Base-by-base conservation (phyloP, 2,329 filamentous ascomycete genomes). In the Pseudonectria foliicola region DNA sequence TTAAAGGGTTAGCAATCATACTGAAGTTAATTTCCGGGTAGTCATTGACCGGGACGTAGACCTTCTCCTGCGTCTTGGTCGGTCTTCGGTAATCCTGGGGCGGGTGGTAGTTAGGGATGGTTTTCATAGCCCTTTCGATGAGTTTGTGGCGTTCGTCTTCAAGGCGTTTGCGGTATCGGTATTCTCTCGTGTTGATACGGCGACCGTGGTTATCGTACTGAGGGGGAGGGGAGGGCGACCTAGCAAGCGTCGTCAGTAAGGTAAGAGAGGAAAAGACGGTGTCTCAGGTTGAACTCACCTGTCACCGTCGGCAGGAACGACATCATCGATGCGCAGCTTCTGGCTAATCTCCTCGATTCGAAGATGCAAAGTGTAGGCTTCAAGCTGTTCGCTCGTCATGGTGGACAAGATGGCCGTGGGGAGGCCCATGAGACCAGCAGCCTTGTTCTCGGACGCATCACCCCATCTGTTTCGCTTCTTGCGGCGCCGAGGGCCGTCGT, bases 21-120 rank as follows among this genome's bases (percentile, higher is more conserved):
- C 92, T 98, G 87, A 98, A 98, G 83, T 98, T 98, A 82, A 98
- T 96, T 68, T 98, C 92, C 75, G 92, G 92, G 66, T 98, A 98
- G 68, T 98, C 92, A 79, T 98, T 98, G 72, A 98, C 92, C 63
- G 92, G 92, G 65, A 98, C 92, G 64, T 98, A 98, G 84, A 98
- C 93, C 76, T 98, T 98, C 76, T 98, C 92, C 70, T 98, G 92
- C 61, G 92, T 98, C 84, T 98, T 98, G 63, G 90, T 96, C 44
- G 92, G 92, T 56, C 92, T 86, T 64, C 92, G 87, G 66, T 98
- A 98, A 64, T 98, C 92, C 75, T 90, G 86, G 40, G 92, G 92
- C 56, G 92, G 92, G 62, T 96, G 88, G 64, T 98, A 98, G 78
- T 95, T 95, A 70, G 92, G 90, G 64, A 98, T 96, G 58, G 86